phyloP scores from a whole-genome alignment of 1,284 basidiomycete genomes.

The Sporisorium iseilematis-ciliati region DNA sequence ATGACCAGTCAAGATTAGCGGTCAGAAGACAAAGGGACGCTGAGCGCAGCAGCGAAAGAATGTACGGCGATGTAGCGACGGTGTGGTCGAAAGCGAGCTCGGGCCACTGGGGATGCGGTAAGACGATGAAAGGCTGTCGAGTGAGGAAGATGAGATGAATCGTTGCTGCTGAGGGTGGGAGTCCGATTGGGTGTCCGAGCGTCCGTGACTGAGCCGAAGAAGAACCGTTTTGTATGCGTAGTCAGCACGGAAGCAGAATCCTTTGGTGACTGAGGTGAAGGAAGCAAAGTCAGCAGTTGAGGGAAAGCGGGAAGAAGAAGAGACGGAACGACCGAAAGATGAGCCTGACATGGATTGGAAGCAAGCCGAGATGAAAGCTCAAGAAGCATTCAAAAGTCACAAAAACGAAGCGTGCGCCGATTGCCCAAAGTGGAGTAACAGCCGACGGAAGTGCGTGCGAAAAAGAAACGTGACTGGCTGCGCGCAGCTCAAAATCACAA shows the following conservation, averaged over 20 bases:
- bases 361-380: conserved; percentile 19
- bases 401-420: conserved; percentile 10
- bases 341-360: conserved; percentile 19
- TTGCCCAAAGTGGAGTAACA: conserved; percentile 41
- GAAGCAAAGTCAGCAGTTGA: background rate
- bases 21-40: background rate
- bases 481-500: conserved; percentile 1
- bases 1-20: background rate
- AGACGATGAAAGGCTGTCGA: background rate
- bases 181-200: conserved; percentile 1
- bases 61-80: background rate
- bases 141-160: background rate
- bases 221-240: background rate
- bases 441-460: background rate
- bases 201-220: background rate
- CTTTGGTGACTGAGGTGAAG: background rate
- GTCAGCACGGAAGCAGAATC: background rate
- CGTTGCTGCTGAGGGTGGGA: background rate
- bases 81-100: background rate
- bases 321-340: background rate
- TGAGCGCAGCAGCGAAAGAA: background rate
- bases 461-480: background rate
- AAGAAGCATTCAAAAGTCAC: conserved; percentile 4
- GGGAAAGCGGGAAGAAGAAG: background rate
- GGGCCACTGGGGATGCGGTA: background rate